A percentile compares a stretch with the other conserved stretches of the same genome.
Conservation (phyloP, 768 basidiomycete genomes). For the Termitomyces sp. region DNA sequence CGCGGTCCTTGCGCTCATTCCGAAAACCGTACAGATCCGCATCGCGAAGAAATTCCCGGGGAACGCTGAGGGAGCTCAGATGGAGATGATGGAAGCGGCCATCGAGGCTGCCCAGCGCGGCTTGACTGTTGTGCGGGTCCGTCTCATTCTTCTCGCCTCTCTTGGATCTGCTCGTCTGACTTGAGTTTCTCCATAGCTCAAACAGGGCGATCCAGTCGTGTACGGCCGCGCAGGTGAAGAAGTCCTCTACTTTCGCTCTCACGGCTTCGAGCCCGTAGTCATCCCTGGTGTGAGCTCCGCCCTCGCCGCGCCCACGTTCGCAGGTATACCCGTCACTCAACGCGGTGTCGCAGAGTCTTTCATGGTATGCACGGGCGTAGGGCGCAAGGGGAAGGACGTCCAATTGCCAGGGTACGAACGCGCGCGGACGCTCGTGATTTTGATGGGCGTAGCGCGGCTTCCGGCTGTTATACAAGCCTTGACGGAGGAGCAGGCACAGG, state of each 20-base stretch:
- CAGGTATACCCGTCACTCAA: slow-evolving; percentile 92
- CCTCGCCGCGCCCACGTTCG: slow-evolving; percentile 84
- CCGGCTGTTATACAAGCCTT: slow-evolving; percentile 65
- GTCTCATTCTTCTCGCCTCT: slow-evolving; percentile 21
- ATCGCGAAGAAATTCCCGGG: slow-evolving; percentile 98
- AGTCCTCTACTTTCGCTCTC: slow-evolving; percentile 83
- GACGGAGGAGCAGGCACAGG: slow-evolving; percentile 12
- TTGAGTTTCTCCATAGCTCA: slow-evolving; percentile 49
- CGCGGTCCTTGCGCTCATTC: slow-evolving; percentile 82
- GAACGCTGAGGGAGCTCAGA: slow-evolving; percentile 92
- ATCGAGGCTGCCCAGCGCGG: slow-evolving; percentile 77
- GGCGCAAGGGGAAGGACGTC: slow-evolving; percentile 77
- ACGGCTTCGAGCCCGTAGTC: slow-evolving; percentile 79
- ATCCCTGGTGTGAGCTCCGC: slow-evolving; percentile 90
- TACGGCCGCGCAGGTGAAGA: slow-evolving; percentile 96
- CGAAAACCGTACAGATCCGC: slow-evolving; percentile 60
- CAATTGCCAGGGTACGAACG: slow-evolving; percentile 86
- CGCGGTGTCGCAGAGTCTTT: slow-evolving; percentile 90
- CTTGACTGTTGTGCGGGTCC: slow-evolving; percentile 79
- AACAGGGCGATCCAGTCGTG: slow-evolving; percentile 95
- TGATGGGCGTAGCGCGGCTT: slow-evolving; percentile 95
- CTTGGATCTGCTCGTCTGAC: background rate
- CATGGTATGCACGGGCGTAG: slow-evolving; percentile 91
- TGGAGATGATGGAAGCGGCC: slow-evolving; percentile 91
- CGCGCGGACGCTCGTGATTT: slow-evolving; percentile 70